Percentiles rank a stretch among this genome's conserved stretches.
phyloP scores from a whole-genome alignment of 345 rosid species.

The Hevea brasiliensis region DNA sequence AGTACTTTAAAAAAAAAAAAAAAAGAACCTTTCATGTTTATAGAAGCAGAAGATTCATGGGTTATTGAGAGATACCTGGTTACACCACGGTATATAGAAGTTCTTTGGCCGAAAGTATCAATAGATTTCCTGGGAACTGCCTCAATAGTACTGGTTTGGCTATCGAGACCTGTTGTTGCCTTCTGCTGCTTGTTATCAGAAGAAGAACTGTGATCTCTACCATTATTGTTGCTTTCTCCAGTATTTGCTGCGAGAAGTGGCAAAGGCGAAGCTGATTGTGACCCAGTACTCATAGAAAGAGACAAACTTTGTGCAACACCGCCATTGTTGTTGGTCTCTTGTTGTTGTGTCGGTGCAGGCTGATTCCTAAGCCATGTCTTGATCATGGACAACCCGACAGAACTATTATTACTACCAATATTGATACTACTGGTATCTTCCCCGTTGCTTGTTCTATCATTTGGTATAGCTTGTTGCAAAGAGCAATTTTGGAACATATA shows the following conservation, averaged over 20 bases:
- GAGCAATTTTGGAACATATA: constrained; percentile 27
- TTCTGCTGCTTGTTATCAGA: constrained; percentile 22
- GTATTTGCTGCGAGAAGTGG: constrained; percentile 13
- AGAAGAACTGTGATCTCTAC: constrained; percentile 22
- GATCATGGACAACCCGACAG: constrained; percentile 76
- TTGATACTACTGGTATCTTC: constrained; percentile 12
- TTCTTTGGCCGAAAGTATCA: constrained; percentile 36
- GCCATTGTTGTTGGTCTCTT: constrained; percentile 28
- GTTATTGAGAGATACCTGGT: constrained; percentile 15
- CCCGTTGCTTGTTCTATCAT: constrained; percentile 22
- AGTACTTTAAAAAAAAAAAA: too few relatives aligned
- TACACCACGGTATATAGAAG: constrained; percentile 38
- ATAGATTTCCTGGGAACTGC: constrained; percentile 29
- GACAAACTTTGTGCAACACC: constrained; percentile 56
- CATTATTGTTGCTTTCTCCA: constrained; percentile 7
- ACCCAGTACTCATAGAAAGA: constrained; percentile 38
- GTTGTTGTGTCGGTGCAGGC: constrained; percentile 37
- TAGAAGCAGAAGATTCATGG: background rate
- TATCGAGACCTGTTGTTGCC: constrained; percentile 9
- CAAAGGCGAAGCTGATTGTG: constrained; percentile 16
- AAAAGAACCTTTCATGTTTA: background rate
- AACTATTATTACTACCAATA: constrained; percentile 19
- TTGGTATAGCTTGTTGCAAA: background rate
- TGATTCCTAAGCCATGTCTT: constrained; percentile 81
- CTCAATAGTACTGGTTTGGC: constrained; percentile 22